phyloP scores from a whole-genome alignment of 768 basidiomycete species.

The Dentipellis sp. region DNA sequence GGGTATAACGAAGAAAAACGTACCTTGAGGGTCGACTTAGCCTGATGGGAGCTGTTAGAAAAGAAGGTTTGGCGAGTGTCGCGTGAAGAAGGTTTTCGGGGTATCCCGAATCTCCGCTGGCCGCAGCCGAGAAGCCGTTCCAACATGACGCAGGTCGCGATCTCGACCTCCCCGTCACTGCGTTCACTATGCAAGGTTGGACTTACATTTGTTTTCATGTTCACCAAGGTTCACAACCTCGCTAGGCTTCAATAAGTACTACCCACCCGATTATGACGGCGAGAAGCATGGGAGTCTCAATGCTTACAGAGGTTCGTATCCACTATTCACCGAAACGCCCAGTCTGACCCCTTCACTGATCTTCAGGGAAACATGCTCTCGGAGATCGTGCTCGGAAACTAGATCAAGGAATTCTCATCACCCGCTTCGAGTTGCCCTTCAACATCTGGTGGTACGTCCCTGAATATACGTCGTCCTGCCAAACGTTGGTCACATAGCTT shows the following conservation, averaged over 20 bases:
- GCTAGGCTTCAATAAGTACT: conserved; percentile 70
- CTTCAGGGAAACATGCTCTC: conserved; percentile 78
- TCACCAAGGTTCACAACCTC: not conserved
- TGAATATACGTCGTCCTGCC: not conserved
- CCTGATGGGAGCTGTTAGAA: not conserved
- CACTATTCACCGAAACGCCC: not conserved
- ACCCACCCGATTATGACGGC: conserved; percentile 68
- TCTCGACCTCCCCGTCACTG: too few relatives aligned
- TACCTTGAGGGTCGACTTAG: conserved; percentile 5
- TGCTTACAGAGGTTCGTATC: conserved; percentile 49
- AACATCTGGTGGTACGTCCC: conserved; percentile 86
- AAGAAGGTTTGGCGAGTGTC: not conserved
- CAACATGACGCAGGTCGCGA: too few relatives aligned
- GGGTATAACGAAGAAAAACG: conserved; percentile 23
- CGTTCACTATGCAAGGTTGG: conserved; percentile 31
- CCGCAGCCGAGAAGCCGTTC: not conserved
- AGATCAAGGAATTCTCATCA: conserved; percentile 92
- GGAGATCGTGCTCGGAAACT: conserved; percentile 91
- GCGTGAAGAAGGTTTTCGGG: not conserved
- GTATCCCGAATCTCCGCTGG: not conserved
- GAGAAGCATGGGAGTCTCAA: conserved; percentile 67
- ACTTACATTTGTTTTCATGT: conserved; percentile 5
- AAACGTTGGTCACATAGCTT: not conserved
- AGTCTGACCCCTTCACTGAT: not conserved
- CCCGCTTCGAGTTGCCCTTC: conserved; percentile 92